Base-by-base conservation (phyloP, 2,329 filamentous ascomycete species). In the Penicillium hesseltinei region DNA sequence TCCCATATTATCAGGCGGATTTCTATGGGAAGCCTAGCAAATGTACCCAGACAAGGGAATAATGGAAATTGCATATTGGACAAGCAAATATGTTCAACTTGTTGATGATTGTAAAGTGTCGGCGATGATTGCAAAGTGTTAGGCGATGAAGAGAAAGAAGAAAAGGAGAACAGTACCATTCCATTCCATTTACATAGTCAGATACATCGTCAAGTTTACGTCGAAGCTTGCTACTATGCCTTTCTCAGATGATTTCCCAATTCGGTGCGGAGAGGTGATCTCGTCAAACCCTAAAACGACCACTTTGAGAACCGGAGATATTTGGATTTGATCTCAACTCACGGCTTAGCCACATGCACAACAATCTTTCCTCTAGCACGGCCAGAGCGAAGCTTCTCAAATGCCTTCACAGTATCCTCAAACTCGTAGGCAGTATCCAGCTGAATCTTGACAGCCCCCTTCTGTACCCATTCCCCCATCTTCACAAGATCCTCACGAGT, bases 291-390 rank as follows among this genome's bases (percentile, higher is more conserved):
- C 29, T 27, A 27, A 44, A 25, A 25, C 10, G 21, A 36, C 11
- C 19, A 23, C 27, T 11, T 31, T n/a, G 17, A 27, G 5, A 25
- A 25, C 25, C 7, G 6, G 8, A 15, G 9, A 29, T 17, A 38
- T 19, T 29, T 23, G 10, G 2, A 15, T 35, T 35, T 11, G 13
- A 19, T 27, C 29, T n/a, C 25, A 31, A 13, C 33, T 51, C 13
- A 55, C 5, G 45, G 17, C 23, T 57, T 42, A 35, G 49, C 52
- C 21, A 75, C 71, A 53, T 66, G 70, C 58, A 82, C 65, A 36
- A 88, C 77, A 61, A 89, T 72, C 73, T 88, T 89, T 0, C 86
- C 86, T 57, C 72, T 81, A 2, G 81, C 77, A 40, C 80, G 76
- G 0, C 81, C 81, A 0, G 75, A 80, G 73, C 82, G 85, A 65